A percentile compares a stretch with the other conserved stretches of the same genome.
Evolutionary conservation across 108 stramenopile species (phyloP).

Genomic region (Chaetoceros muelleri): DNA sequence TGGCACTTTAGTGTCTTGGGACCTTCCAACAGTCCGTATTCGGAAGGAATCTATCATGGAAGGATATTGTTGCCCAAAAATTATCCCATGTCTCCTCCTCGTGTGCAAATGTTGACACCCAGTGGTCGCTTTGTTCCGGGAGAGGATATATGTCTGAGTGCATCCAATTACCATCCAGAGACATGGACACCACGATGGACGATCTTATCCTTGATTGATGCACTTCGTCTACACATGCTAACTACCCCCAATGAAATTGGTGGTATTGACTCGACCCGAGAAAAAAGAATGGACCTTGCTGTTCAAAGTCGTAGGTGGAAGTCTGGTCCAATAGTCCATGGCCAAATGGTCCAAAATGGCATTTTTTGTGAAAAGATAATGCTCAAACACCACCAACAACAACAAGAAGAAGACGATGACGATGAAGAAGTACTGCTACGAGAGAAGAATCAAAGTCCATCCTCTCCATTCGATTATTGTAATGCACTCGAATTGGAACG

Average conservation of each 20-base stretch:
- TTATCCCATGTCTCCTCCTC: conserved; percentile 80
- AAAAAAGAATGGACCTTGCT: conserved; percentile 32
- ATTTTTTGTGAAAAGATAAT: conserved; percentile 8
- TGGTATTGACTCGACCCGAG: conserved; percentile 34
- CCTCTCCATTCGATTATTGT: no score
- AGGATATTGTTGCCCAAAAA: conserved; percentile 63
- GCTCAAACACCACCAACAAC: no score
- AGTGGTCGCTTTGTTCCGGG: conserved; percentile 66
- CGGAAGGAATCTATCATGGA: conserved; percentile 82
- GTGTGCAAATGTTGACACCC: conserved; percentile 76
- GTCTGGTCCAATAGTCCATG: conserved; percentile 26
- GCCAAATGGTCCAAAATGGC: conserved; percentile 23
- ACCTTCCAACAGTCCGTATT: conserved; percentile 45
- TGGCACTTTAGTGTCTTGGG: conserved; percentile 89
- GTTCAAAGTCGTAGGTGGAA: conserved; percentile 39
- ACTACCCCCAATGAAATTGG: conserved; percentile 75
- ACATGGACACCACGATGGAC: conserved; percentile 84
- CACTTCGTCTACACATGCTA: conserved; percentile 74
- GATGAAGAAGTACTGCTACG: no score
- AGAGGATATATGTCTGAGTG: conserved; percentile 76
- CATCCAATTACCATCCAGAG: conserved; percentile 80
- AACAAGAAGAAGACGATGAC: neutral
- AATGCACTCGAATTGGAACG: no score
- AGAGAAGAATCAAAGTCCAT: no score
- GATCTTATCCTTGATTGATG: conserved; percentile 48